Conservation (phyloP, 345 rosid genomes). For the Fremontodendron californicum region DNA sequence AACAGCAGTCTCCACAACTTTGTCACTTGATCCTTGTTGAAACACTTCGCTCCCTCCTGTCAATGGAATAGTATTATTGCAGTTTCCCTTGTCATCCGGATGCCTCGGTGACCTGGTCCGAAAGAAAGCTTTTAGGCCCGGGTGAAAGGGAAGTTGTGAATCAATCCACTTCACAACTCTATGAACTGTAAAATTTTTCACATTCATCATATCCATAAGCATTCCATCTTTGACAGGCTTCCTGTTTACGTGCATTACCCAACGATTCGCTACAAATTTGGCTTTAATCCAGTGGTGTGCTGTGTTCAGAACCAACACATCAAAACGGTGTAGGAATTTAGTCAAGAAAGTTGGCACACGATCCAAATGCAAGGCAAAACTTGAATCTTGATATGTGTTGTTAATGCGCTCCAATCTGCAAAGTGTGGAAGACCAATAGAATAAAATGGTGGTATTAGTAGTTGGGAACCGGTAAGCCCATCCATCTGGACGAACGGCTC, state of each 20-base stretch:
- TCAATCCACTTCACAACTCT: slow-evolving; percentile 64
- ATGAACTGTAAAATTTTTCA: slow-evolving; percentile 66
- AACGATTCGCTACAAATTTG: slow-evolving; percentile 50
- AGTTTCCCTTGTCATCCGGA: slow-evolving; percentile 70
- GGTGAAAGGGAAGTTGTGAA: slow-evolving; percentile 54
- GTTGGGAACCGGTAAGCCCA: slow-evolving; percentile 72
- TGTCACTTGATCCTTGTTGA: slow-evolving; percentile 59
- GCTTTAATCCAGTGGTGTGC: slow-evolving; percentile 84
- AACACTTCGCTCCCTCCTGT: slow-evolving; percentile 57
- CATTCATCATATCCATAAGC: slow-evolving; percentile 48
- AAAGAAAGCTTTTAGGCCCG: slow-evolving; percentile 53
- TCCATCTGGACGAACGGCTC: slow-evolving; percentile 57
- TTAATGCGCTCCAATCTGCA: slow-evolving; percentile 55
- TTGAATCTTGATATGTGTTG: slow-evolving; percentile 36
- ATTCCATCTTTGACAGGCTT: slow-evolving; percentile 42
- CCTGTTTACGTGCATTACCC: slow-evolving; percentile 66
- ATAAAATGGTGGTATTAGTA: slow-evolving; percentile 65
- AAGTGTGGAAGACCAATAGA: slow-evolving; percentile 71
- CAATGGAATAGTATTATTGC: slow-evolving; percentile 67
- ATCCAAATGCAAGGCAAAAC: slow-evolving; percentile 76
- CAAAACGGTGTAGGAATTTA: slow-evolving; percentile 42
- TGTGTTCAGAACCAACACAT: slow-evolving; percentile 65
- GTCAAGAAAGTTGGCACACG: slow-evolving; percentile 68
- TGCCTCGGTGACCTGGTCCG: slow-evolving; percentile 74
- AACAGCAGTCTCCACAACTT: slow-evolving; percentile 47